These are phyloP conservation scores for Phytophthora cryptogea DNA, from an alignment of 352 stramenopile genomes.

Conservation along the genomic window DNA sequence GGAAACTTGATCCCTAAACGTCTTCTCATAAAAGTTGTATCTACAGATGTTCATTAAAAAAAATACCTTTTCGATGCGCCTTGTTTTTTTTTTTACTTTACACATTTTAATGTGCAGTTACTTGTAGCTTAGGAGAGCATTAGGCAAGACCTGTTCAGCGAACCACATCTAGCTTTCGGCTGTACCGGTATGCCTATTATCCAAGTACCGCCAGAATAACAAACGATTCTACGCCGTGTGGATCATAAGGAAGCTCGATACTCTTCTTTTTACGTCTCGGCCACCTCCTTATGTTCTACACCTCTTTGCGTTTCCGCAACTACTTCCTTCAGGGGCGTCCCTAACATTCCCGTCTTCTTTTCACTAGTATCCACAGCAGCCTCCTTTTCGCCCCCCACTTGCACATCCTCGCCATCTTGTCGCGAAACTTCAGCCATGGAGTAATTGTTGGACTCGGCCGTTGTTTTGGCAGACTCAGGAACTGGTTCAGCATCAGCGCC, in stretches of 20 bases:
- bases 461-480: slow-evolving; percentile 1
- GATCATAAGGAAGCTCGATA: background rate
- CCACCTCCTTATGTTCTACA: slow-evolving; percentile 22
- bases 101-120: too few relatives aligned
- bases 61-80: too few relatives aligned
- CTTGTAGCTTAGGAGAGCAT: too few relatives aligned
- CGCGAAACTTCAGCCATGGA: slow-evolving; percentile 3
- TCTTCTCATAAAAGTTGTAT: too few relatives aligned
- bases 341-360: slow-evolving; percentile 4
- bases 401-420: slow-evolving; percentile 2
- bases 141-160: too few relatives aligned
- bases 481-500: slow-evolving; percentile 1
- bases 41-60: too few relatives aligned
- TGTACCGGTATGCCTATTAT: background rate
- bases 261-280: slow-evolving; percentile 13
- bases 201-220: background rate
- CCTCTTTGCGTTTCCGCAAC: slow-evolving; percentile 7
- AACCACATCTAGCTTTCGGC: background rate
- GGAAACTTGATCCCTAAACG: too few relatives aligned
- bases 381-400: background rate
- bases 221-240: background rate
- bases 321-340: slow-evolving; percentile 1
- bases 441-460: slow-evolving; percentile 2
- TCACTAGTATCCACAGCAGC: slow-evolving; percentile 3
- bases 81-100: too few relatives aligned